Evolutionary conservation across 1,284 basidiomycete genomes (phyloP), one percentile per base, ranked within the genome.

Genomic region (Malassezia brasiliensis): DNA sequence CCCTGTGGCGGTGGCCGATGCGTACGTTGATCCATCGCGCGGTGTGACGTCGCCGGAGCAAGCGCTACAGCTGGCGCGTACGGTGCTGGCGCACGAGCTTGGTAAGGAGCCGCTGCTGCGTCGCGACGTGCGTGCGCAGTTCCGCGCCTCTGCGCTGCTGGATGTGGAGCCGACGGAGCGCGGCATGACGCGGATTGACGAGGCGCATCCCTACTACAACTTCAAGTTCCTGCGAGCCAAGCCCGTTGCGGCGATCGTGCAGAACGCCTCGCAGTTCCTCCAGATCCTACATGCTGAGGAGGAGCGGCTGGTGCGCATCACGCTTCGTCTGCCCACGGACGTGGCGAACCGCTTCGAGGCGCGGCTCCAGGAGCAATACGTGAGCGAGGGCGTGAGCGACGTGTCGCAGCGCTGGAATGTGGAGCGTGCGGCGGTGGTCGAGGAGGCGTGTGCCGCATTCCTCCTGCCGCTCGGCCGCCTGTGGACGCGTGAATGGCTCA

Each of bases 191-290:
- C 89, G 91, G 74, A 96, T 98, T 50, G 87, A 91, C 68, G 84
- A 90, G 63, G 83, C 85, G 65, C 87, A 96, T 75, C 82, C 84
- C 0, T 94, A 87, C 77, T 90, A 85, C 72, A 91, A 84, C 65
- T 98, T 98, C 83, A 98, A 98, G 79, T 98, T 96, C 77, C 79
- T 98, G 37, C 78, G 81, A 38, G 81, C 85, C 65, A 98, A 96
- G 74, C 85, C 83, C 10, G 81, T 89, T 31, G 75, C 75, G n/a
- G 80, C 83, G 7, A 84, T 96, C 80, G 53, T 69, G 10, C 57
- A 57, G 31, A 58, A 65, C 20, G 61, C 66, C 17, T 62, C 86
- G 8, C 89, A 93, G 68, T 94, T 93, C 77, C 79, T 98, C 31
- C 84, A 90, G 64, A 94, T 98, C 63, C 82, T 98, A 9, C 81